Evolutionary conservation across 768 basidiomycete genomes (phyloP), one percentile per base, ranked within the genome.

Genomic region (Tulasnella calospora): DNA sequence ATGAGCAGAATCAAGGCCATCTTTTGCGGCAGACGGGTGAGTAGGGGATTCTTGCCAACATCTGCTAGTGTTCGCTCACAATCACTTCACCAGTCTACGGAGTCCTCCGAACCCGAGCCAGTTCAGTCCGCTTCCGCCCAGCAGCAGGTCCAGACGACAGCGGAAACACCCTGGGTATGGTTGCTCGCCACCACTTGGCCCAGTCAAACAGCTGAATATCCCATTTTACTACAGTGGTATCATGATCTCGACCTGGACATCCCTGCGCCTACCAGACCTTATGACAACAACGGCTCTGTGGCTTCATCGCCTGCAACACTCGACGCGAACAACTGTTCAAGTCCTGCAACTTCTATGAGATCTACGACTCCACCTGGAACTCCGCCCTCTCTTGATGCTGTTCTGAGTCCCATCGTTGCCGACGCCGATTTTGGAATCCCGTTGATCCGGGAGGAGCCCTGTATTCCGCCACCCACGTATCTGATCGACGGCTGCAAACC

Each of bases 1-100:
- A 67, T 67, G 61, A 67, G 61, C 61, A 67, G 61, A 35, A 67
- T 67, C 61, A 67, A 67, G 33, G 61, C 61, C 61, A 67, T 67
- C 61, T 67, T 67, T 27, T 67, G 61, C 13, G 61, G 61, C 1
- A 67, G 61, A 67, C 61, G 61, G 17, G 61, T 67, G 61, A 67
- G 61, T 35, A 13, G 33, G 12, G 10, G 5, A 15, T 67, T 33
- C 61, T 35, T 67, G 30, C 61, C 35, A 35, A 67, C 10, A 1
- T 35, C 13, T 7, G 19, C 17, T 33, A 13, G 9, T 1, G 0
- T 27, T 35, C 10, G 61, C 61, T 67, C 30, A 67, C 61, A 12
- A 7, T 35, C 27, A 67, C 6, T 4, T 67, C 7, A 27, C 61
- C 27, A 67, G 61, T 35, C 10, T 35, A 67, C 61, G 30, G 61